These are phyloP conservation scores for Coemansia sp. DNA, from an alignment of 192 early-diverging fungal genomes.

Conservation along the genomic window DNA sequence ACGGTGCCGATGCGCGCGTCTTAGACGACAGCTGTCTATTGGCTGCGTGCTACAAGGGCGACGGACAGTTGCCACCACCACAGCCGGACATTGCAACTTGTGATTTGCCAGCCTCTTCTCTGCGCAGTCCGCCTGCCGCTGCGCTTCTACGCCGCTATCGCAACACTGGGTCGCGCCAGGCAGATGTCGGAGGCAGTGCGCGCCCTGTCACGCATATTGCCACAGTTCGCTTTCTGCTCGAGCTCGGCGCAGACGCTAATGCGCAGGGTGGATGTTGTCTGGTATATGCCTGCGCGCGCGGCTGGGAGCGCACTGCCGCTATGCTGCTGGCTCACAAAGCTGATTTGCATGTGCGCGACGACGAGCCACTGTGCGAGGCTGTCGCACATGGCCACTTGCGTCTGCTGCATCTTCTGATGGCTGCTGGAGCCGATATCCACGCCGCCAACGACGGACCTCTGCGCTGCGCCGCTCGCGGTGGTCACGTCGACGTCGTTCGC, in stretches of 20 bases:
- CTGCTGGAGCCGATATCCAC: conserved; percentile 26
- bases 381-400: conserved; percentile 27
- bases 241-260: conserved; percentile 31
- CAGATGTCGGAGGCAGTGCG: background rate
- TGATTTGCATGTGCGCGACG: conserved; percentile 17
- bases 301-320: conserved; percentile 25
- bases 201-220: conserved; percentile 12
- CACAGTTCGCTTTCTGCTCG: conserved; percentile 37
- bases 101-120: background rate
- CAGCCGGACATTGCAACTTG: background rate
- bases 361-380: conserved; percentile 37
- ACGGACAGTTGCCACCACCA: conserved; percentile 26
- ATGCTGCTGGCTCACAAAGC: conserved; percentile 29
- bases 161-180: background rate
- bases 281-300: conserved; percentile 29
- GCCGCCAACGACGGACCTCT: conserved; percentile 14
- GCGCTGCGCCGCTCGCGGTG: conserved; percentile 24
- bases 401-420: conserved; percentile 25
- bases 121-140: no score
- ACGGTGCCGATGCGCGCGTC: conserved; percentile 29
- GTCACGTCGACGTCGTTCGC: conserved; percentile 21
- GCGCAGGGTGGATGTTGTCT: conserved; percentile 33
- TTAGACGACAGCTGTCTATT: conserved; percentile 43
- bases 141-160: background rate
- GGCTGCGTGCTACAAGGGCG: conserved; percentile 46